Evolutionary conservation across 306 rosid species (phyloP), one percentile per base, ranked within the genome.

Genomic region (Prunus persica): DNA sequence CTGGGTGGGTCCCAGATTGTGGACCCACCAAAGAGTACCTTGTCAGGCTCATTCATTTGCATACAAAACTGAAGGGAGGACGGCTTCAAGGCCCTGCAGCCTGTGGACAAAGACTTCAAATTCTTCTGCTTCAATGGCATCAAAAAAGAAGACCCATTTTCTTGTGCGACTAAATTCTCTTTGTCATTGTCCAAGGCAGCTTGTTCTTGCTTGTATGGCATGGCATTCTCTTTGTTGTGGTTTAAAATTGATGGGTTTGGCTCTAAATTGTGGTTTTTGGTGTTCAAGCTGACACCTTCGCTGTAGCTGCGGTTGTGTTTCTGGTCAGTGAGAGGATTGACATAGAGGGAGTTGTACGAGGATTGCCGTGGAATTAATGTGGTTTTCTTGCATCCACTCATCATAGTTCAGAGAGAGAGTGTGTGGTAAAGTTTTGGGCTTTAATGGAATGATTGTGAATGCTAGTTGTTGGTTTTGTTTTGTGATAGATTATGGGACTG

Each of bases 41-140:
- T 85, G 0, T 84, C 89, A 2, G 88, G 89, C 67, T 91, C 91
- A 51, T 83, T 88, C 79, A 86, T 80, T 67, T 90, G 91, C 97
- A 94, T 90, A 73, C 96, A 94, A 12, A 87, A 81, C 79, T 92
- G 92, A 62, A 92, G 91, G 12, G 96, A 92, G 1, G 92, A 71
- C 0, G 96, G 90, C 78, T 89, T 94, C 69, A 90, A 28, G 51
- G 82, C 86, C 77, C 87, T 84, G 63, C 82, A 45, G n/a, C 82
- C 89, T 2, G 86, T 67, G 61, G 96, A 93, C 30, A 87, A 69
- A 52, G 94, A 89, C 84, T 82, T 89, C 27, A 91, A 72, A 72
- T 84, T 81, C 41, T 77, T 45, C 55, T 70, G 81, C 27, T 72
- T 73, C 62, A 62, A 80, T 3, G 89, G 82, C 65, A 70, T 67